These are phyloP conservation scores for Neurospora cerealis DNA, from an alignment of 495 filamentous ascomycete genomes.

Conservation along the genomic window DNA sequence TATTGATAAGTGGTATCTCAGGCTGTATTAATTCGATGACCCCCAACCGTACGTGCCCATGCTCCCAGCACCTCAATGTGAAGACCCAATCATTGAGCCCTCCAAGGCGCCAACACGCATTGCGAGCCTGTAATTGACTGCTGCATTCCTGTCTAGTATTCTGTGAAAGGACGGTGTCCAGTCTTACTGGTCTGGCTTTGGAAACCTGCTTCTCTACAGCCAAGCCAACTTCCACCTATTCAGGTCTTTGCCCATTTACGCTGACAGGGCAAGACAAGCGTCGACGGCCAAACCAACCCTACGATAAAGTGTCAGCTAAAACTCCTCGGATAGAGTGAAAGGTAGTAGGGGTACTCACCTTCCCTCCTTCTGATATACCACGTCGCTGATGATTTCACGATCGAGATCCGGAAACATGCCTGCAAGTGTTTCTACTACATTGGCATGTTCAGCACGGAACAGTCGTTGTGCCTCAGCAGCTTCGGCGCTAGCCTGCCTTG, in stretches of 20 bases:
- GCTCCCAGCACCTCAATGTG: neutral
- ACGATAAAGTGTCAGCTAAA: constrained; percentile 14
- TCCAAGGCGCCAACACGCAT: neutral
- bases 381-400: constrained; percentile 84
- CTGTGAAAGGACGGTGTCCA: neutral
- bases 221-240: neutral
- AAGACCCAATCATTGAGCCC: neutral
- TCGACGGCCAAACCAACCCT: constrained; percentile 88
- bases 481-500: constrained; percentile 86
- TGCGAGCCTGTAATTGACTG: neutral
- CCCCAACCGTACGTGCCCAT: neutral
- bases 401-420: constrained; percentile 93
- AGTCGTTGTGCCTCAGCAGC: constrained; percentile 80
- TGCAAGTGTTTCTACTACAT: constrained; percentile 83
- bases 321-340: neutral
- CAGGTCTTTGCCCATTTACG: constrained; percentile 14
- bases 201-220: neutral
- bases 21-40: neutral
- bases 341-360: constrained; percentile 47
- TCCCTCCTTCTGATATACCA: constrained; percentile 84
- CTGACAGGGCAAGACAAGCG: constrained; percentile 74
- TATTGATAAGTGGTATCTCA: neutral
- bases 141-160: neutral
- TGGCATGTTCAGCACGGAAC: constrained; percentile 73
- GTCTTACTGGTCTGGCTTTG: neutral